Base-by-base conservation (phyloP, 1,139 yeast species). In the Magnusiomyces suaveolens region DNA sequence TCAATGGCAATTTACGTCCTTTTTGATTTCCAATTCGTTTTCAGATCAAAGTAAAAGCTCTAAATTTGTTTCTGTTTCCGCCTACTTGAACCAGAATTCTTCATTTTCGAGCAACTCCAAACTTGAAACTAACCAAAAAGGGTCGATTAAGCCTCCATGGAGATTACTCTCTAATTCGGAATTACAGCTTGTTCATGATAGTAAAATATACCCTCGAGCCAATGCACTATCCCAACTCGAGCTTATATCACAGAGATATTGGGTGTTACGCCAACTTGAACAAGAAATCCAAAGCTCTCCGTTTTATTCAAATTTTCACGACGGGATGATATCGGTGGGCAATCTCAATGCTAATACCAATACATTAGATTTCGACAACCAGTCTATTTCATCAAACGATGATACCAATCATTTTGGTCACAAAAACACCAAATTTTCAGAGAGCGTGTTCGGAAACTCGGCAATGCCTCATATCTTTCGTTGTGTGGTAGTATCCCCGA, bases 401-500 rank as follows among this genome's bases (percentile, higher is more conserved):
- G 6, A 29, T 29, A n/a, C n/a, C n/a, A n/a, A n/a, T n/a, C n/a
- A n/a, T n/a, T n/a, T n/a, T n/a, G n/a, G n/a, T n/a, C n/a, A n/a
- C n/a, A n/a, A n/a, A n/a, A n/a, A n/a, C n/a, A n/a, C n/a, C n/a
- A n/a, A n/a, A n/a, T n/a, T n/a, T n/a, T n/a, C n/a, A n/a, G n/a
- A n/a, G n/a, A n/a, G 3, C 18, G 8, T 36, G 8, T 36, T 36
- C 18, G 41, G 41, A 10, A 36, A 16, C 18, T 8, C 41, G 10
- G 18, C 18, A 4, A 36, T n/a, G 16, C 41, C 23, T 18, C 44
- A 41, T 21, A 61, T 65, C 10, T 66, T 64, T 57, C 59, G 66
- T 43, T 65, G 68, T 52, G 59, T 60, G 0, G 57, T 66, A 1
- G 43, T 58, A 2, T 43, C 50, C 16, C 58, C 57, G n/a, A 52